Evolutionary conservation across 2,329 filamentous ascomycete species (phyloP).

Genomic region (Fusarium sp.): DNA sequence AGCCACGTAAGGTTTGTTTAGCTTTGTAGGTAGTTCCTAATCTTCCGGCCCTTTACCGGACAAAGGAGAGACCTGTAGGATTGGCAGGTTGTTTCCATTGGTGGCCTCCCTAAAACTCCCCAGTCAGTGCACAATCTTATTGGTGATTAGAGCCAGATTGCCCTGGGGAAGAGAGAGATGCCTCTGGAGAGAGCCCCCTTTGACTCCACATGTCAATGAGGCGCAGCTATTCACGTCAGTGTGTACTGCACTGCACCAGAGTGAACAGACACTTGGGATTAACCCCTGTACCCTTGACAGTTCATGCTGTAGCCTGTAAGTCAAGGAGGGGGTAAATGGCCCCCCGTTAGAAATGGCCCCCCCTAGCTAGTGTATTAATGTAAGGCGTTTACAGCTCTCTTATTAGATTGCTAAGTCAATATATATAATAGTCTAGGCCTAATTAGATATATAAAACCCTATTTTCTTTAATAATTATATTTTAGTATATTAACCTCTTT

Average conservation of each 20-base stretch:
- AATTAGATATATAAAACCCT: no score
- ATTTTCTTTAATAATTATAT: no score
- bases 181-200: constrained; percentile 27
- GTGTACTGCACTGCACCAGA: not conserved
- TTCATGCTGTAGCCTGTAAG: not conserved
- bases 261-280: constrained; percentile 5
- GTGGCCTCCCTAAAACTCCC: constrained; percentile 25
- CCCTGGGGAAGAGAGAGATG: constrained; percentile 11
- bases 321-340: no score
- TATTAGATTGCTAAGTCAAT: no score
- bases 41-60: constrained; percentile 42
- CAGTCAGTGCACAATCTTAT: constrained; percentile 29
- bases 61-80: constrained; percentile 36
- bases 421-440: no score
- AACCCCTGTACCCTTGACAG: constrained; percentile 9
- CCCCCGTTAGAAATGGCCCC: no score
- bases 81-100: constrained; percentile 19
- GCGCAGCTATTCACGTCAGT: constrained; percentile 27
- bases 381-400: no score
- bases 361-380: no score
- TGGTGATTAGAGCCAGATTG: constrained; percentile 31
- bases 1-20: constrained; percentile 45
- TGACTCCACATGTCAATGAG: constrained; percentile 38
- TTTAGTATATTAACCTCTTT: no score
- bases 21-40: constrained; percentile 5